phyloP scores from a whole-genome alignment of 208 protist genomes.

The Crithidia mellificae region DNA sequence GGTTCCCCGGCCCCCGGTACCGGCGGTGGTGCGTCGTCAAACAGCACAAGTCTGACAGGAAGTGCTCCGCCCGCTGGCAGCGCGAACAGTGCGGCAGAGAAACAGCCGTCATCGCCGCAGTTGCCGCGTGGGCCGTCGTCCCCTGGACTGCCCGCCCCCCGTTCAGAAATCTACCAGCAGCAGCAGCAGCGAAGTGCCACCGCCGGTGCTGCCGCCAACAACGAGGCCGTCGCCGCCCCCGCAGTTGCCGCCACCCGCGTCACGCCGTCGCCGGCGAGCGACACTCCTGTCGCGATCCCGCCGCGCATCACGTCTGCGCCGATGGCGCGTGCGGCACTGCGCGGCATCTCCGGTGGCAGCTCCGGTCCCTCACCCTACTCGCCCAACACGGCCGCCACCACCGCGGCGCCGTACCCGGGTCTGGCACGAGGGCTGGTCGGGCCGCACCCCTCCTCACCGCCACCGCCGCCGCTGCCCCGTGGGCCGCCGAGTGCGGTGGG shows the following conservation, averaged over 20 bases:
- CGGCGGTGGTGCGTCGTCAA: slow-evolving; percentile 16
- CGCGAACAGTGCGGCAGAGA: background rate
- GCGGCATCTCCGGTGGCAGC: background rate
- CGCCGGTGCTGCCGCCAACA: background rate
- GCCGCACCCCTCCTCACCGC: background rate
- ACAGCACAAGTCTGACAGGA: background rate
- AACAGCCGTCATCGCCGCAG: slow-evolving; percentile 2
- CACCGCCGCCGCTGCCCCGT: slow-evolving; percentile 13
- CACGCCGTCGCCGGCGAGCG: slow-evolving; percentile 6
- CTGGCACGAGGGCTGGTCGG: slow-evolving; percentile 8
- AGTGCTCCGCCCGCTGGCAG: background rate
- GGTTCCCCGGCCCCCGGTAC: background rate
- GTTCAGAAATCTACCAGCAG: slow-evolving; percentile 22
- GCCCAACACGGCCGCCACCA: background rate
- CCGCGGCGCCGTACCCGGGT: slow-evolving; percentile 16
- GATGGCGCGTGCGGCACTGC: slow-evolving; percentile 22
- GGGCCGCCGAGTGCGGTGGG: slow-evolving; percentile 7
- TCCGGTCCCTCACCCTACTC: slow-evolving; percentile 15
- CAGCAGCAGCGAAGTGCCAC: background rate
- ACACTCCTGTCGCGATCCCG: slow-evolving; percentile 15
- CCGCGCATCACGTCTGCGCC: slow-evolving; percentile 34
- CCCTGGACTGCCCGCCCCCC: slow-evolving; percentile 21
- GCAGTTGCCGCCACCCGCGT: background rate
- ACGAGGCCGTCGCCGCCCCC: slow-evolving; percentile 6
- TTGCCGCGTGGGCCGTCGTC: slow-evolving; percentile 23